Evolutionary conservation across 345 rosid genomes (phyloP).

Genomic region (Dipteronia sinensis): DNA sequence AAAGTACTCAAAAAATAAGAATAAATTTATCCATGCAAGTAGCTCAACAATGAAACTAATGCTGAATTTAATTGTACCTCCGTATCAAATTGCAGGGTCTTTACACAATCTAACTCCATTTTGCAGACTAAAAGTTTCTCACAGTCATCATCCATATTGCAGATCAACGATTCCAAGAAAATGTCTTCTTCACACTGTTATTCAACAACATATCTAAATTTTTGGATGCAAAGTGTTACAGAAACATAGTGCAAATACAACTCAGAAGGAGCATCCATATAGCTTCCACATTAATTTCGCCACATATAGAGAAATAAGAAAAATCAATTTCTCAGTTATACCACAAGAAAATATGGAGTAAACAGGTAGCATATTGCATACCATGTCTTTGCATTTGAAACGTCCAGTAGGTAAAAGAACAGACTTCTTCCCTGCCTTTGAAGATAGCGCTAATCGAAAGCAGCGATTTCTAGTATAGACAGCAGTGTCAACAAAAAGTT

Average conservation of each 20-base stretch:
- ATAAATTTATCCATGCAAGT: neutral
- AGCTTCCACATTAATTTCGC: neutral
- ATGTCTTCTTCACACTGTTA: constrained; percentile 75
- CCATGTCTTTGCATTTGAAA: constrained; percentile 81
- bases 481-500: constrained; percentile 85
- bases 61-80: constrained; percentile 54
- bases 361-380: constrained; percentile 51
- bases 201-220: constrained; percentile 23
- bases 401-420: constrained; percentile 83
- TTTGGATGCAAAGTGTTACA: neutral
- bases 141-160: constrained; percentile 76
- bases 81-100: constrained; percentile 84
- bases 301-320: neutral
- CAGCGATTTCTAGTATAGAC: constrained; percentile 95
- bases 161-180: constrained; percentile 88
- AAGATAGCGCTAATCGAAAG: constrained; percentile 86
- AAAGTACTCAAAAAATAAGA: neutral
- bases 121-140: constrained; percentile 88
- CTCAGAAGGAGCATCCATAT: neutral
- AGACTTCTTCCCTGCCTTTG: constrained; percentile 90
- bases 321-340: constrained; percentile 2
- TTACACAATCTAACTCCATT: constrained; percentile 84
- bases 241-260: neutral
- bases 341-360: neutral
- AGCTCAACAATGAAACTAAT: constrained; percentile 19